Evolutionary conservation across 352 stramenopile genomes (phyloP), one percentile per base, ranked within the genome.

Genomic region (Phytophthora citricola): DNA sequence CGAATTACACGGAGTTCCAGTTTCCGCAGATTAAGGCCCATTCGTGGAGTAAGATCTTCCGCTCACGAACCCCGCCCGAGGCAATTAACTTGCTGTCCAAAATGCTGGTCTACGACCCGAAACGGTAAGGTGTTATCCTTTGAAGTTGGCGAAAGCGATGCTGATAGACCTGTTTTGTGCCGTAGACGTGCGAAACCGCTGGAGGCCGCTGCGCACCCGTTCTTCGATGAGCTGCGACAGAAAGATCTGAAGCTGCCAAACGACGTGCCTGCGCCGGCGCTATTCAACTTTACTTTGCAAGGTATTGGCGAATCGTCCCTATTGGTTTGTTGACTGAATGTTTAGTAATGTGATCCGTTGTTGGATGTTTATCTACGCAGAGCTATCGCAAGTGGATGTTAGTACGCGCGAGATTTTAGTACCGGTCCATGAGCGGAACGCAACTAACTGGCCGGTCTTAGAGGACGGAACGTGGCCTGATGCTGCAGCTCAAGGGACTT

Each of bases 1-100:
- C 96, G 5, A 99, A 99, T 75, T 99, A 99, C 79, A 99, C 97
- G 39, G 97, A 99, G 79, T 99, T 99, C 75, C 99, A 99, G 76
- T 99, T 99, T 72, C 98, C 98, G 26, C 96, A 99, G 69, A 99
- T 99, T 84, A 98, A 98, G 73, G 97, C 94, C 15, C 97, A 99
- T 72, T 97, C 97, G 55, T 99, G 97, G 97, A 96, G 95, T 68
- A 98, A 99, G 75, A 97, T 99, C 53, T 98, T 98, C 64, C 93
- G 93, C 38, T 98, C 89, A 59, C 94, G 96, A 70, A 98, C 93
- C 52, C 94, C 95, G 7, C 90, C 97, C 20, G 93, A 99, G 62
- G 97, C 97, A 17, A 98, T 99, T 72, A 96, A 99, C 54, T 89
- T 99, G 73, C 95, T 99, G 36, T 89, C 89, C 47, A 94, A 95